Conservation (phyloP, 352 stramenopile species). For the Pythium phragmiticola region DNA sequence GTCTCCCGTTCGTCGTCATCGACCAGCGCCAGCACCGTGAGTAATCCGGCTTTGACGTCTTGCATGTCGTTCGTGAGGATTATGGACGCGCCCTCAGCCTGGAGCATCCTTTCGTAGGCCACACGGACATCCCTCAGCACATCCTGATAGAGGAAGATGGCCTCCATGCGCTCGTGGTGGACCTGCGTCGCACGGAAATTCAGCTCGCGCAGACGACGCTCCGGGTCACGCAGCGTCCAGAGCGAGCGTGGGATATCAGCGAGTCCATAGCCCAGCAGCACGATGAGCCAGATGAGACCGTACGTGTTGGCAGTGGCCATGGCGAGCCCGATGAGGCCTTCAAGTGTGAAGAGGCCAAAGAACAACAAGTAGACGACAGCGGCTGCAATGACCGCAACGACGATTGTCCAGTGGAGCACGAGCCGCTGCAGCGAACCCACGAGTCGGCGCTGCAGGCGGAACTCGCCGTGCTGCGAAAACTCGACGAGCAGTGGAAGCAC, state of each 20-base stretch:
- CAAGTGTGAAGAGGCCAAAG: conserved; percentile 52
- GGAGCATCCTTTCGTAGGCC: conserved; percentile 46
- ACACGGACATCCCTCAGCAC: conserved; percentile 36
- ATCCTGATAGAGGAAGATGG: conserved; percentile 61
- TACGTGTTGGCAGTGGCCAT: conserved; percentile 74
- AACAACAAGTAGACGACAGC: conserved; percentile 57
- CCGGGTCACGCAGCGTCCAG: conserved; percentile 44
- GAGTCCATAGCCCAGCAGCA: conserved; percentile 62
- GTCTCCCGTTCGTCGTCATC: conserved; percentile 22
- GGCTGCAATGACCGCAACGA: conserved; percentile 29
- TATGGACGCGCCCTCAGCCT: conserved; percentile 55
- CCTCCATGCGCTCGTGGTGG: conserved; percentile 65
- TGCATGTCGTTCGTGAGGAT: conserved; percentile 71
- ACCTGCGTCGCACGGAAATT: conserved; percentile 61
- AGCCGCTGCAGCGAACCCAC: conserved; percentile 38
- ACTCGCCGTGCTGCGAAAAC: conserved; percentile 63
- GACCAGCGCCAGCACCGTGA: conserved; percentile 34
- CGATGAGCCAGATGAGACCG: conserved; percentile 57
- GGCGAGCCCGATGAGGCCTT: conserved; percentile 44
- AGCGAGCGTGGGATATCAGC: conserved; percentile 54
- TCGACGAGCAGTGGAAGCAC: conserved; percentile 62
- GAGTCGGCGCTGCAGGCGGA: conserved; percentile 39
- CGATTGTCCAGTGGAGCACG: conserved; percentile 58
- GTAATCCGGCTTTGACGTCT: conserved; percentile 49
- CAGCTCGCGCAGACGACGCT: conserved; percentile 37